Percentiles rank a stretch among this genome's conserved stretches.
Conservation (phyloP, 2,329 filamentous ascomycete genomes). For the Penicillium decumbens region DNA sequence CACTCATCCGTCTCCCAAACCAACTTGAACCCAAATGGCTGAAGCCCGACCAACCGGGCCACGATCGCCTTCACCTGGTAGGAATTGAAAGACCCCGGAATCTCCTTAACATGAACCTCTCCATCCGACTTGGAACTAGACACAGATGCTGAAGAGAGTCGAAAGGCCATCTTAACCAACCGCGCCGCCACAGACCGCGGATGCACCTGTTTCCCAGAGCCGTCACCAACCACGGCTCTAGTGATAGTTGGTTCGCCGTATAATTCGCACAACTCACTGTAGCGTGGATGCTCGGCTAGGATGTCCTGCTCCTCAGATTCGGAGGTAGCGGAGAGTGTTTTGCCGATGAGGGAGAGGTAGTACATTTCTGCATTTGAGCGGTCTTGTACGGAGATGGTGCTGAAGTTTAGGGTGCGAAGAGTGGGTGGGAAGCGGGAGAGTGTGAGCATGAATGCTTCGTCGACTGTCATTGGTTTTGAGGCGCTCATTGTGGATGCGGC, state of each 20-base stretch:
- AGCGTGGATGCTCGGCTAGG: slow-evolving; percentile 64
- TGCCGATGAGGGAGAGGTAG: slow-evolving; percentile 78
- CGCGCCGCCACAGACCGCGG: slow-evolving; percentile 78
- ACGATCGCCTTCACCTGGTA: slow-evolving; percentile 78
- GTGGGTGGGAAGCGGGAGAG: slow-evolving; percentile 63
- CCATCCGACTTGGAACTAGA: not conserved
- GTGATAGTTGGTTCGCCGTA: slow-evolving; percentile 68
- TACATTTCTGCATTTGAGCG: slow-evolving; percentile 87
- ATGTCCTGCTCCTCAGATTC: slow-evolving; percentile 50
- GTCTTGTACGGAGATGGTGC: slow-evolving; percentile 65
- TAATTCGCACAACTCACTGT: slow-evolving; percentile 64
- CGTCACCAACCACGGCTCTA: slow-evolving; percentile 44
- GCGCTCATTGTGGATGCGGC: slow-evolving; percentile 36
- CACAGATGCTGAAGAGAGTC: slow-evolving; percentile 38
- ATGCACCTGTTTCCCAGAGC: slow-evolving; percentile 43
- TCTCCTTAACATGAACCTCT: slow-evolving; percentile 44
- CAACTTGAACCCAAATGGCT: slow-evolving; percentile 61
- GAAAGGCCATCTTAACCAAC: slow-evolving; percentile 60
- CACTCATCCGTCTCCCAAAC: slow-evolving; percentile 89
- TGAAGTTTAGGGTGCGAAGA: slow-evolving; percentile 58
- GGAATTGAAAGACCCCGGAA: slow-evolving; percentile 73
- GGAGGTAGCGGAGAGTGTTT: slow-evolving; percentile 56
- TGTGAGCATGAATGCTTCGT: slow-evolving; percentile 86
- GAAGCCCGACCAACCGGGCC: slow-evolving; percentile 62
- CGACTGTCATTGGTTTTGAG: slow-evolving; percentile 49